These are phyloP conservation scores for Populus trichocarpa DNA, from an alignment of 441 rosid species.

Conservation along the genomic window DNA sequence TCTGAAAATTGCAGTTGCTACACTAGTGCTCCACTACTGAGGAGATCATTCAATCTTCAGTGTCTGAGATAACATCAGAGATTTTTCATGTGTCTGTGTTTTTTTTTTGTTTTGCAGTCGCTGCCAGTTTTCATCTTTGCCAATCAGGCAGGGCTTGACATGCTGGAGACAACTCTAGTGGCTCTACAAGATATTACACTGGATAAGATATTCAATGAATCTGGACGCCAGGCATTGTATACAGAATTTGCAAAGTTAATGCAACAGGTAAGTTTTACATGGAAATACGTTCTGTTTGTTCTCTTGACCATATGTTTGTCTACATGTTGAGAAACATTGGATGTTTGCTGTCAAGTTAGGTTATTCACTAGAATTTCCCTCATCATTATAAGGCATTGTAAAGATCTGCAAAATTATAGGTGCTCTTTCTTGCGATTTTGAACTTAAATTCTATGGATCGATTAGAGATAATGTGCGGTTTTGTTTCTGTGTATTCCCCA, in stretches of 20 bases:
- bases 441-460: background rate
- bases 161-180: constrained; percentile 91
- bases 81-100: background rate
- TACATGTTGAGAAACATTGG: background rate
- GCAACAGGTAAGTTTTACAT: constrained; percentile 59
- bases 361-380: background rate
- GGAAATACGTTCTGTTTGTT: background rate
- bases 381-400: background rate
- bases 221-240: constrained; percentile 74
- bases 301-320: background rate
- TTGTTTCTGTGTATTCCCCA: background rate
- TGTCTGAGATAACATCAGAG: background rate
- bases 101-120: constrained; percentile 41
- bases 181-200: constrained; percentile 87
- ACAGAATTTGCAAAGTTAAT: constrained; percentile 74
- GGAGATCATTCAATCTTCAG: background rate
- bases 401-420: background rate
- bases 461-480: background rate
- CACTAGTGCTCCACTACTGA: background rate
- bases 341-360: background rate
- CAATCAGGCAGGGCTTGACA: constrained; percentile 93
- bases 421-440: background rate
- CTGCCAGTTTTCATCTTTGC: constrained; percentile 82
- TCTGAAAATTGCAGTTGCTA: background rate
- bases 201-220: constrained; percentile 81